Base-by-base conservation (phyloP, 768 basidiomycete species). In the Xanthoconium stramineum region DNA sequence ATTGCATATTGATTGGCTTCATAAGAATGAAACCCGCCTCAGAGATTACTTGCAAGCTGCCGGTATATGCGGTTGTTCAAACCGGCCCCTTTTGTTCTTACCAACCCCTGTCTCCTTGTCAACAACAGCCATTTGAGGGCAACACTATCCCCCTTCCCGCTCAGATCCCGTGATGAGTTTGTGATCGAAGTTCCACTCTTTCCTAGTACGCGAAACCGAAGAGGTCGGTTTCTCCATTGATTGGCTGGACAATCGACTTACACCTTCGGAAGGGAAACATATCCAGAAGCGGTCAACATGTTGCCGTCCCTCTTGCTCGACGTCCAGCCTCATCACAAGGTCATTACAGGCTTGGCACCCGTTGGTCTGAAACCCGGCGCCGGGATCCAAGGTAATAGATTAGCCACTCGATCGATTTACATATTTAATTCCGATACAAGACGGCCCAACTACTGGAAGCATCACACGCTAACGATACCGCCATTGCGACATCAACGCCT, bases 241-340 rank as follows among this genome's bases (percentile, higher is more conserved):
- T 3, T 15, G 8, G 10, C 47, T 52, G 47, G 50, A 37, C n/a
- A 44, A 48, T 0, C 12, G 24, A 39, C 47, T 47, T 24, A 61
- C 46, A 50, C 19, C 9, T n/a, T 30, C 0, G 36, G 5, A 62
- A 95, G 93, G 95, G 97, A 46, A 99, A 99, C 64, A 80, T 98
- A 46, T 96, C 94, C 12, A 78, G 97, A 99, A 72, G 94, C 93
- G 17, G 97, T 99, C 55, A 96, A 93, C 69, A 99, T 99, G 97
- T 77, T 99, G n/a, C 97, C 97, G 6, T 96, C 97, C 1, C 81
- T 99, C 3, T 86, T 98, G 62, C 82, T 99, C 35, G 91, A 94
- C 53, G 92, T 98, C n/a, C 79, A 91, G 65, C 92, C 97, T 0
- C 89, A 97, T 68, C 96, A 98, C 69, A 78, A 76, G 64, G 89